These are phyloP conservation scores for Vitis hybrid DNA, from an alignment of 177 flowering plant species.

Conservation along the genomic window DNA sequence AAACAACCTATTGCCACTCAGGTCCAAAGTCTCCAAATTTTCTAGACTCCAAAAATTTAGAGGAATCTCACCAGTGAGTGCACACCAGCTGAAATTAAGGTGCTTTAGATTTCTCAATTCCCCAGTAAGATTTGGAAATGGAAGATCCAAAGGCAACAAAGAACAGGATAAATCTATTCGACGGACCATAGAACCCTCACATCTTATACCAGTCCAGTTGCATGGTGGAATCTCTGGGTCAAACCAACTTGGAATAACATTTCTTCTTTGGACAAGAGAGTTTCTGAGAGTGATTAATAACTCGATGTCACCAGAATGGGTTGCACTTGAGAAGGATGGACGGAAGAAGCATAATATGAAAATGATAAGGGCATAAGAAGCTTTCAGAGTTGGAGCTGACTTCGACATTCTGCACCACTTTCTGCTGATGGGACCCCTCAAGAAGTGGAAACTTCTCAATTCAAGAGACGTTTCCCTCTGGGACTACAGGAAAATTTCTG, in stretches of 20 bases:
- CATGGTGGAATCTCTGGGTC: constrained; percentile 39
- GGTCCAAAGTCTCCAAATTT: constrained; percentile 42
- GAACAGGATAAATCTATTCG: constrained; percentile 34
- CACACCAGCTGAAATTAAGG: constrained; percentile 54
- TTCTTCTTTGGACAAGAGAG: constrained; percentile 23
- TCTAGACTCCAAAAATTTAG: constrained; percentile 37
- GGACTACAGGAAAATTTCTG: constrained; percentile 9
- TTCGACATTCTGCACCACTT: constrained; percentile 18
- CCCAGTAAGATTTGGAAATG: constrained; percentile 41
- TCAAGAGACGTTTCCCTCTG: neutral
- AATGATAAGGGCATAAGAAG: constrained; percentile 1
- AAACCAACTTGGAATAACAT: constrained; percentile 46
- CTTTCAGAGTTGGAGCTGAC: constrained; percentile 4
- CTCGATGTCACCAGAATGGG: constrained; percentile 18
- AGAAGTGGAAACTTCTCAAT: neutral
- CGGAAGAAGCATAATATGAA: constrained; percentile 6
- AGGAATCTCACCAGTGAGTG: constrained; percentile 41
- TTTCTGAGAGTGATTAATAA: constrained; percentile 32
- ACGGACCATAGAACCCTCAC: constrained; percentile 32
- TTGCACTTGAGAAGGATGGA: constrained; percentile 11
- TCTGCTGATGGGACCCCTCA: neutral
- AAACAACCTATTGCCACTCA: constrained; percentile 41
- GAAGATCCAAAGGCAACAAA: constrained; percentile 30
- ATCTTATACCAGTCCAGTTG: constrained; percentile 55
- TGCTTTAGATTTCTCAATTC: constrained; percentile 38